These are phyloP conservation scores for Cladosporium austrohemisphaericum DNA, from an alignment of 2,329 filamentous ascomycete genomes.

Conservation along the genomic window DNA sequence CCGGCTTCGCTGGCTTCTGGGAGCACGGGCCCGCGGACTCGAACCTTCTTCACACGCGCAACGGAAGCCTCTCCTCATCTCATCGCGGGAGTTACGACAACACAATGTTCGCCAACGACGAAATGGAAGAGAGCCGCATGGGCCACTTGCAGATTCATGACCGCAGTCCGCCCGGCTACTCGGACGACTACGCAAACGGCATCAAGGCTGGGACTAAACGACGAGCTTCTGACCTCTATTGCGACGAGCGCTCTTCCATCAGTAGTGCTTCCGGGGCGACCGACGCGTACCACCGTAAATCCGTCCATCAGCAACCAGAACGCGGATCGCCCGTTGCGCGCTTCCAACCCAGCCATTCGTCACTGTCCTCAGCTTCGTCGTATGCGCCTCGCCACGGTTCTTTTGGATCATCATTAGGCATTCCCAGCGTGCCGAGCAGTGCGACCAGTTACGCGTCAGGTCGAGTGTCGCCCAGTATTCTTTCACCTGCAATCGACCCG, in stretches of 20 bases:
- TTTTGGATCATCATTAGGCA: slow-evolving; percentile 57
- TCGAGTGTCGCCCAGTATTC: slow-evolving; percentile 56
- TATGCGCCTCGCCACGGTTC: slow-evolving; percentile 58
- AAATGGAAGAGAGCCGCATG: slow-evolving; percentile 53
- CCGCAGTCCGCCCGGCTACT: slow-evolving; percentile 43
- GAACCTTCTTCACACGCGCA: slow-evolving; percentile 34
- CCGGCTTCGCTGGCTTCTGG: slow-evolving; percentile 45
- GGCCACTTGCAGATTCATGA: slow-evolving; percentile 53
- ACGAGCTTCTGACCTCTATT: slow-evolving; percentile 55
- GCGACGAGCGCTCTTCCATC: slow-evolving; percentile 44
- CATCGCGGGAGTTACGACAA: slow-evolving; percentile 63
- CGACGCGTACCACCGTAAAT: slow-evolving; percentile 54
- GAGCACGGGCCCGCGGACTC: slow-evolving; percentile 29
- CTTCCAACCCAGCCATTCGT: slow-evolving; percentile 37
- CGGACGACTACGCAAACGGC: slow-evolving; percentile 41
- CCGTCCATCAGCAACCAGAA: slow-evolving; percentile 54
- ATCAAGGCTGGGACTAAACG: slow-evolving; percentile 57
- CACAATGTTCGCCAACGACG: slow-evolving; percentile 50
- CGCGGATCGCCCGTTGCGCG: slow-evolving; percentile 42
- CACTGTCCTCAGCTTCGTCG: slow-evolving; percentile 60
- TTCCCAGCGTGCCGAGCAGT: slow-evolving; percentile 59
- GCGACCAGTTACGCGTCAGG: slow-evolving; percentile 63
- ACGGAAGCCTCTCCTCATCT: slow-evolving; percentile 44
- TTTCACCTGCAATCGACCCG: slow-evolving; percentile 57
- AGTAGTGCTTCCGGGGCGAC: slow-evolving; percentile 40